Evolutionary conservation across 805 yeast species (phyloP).

Genomic region (Starmerella gropengiesseri): DNA sequence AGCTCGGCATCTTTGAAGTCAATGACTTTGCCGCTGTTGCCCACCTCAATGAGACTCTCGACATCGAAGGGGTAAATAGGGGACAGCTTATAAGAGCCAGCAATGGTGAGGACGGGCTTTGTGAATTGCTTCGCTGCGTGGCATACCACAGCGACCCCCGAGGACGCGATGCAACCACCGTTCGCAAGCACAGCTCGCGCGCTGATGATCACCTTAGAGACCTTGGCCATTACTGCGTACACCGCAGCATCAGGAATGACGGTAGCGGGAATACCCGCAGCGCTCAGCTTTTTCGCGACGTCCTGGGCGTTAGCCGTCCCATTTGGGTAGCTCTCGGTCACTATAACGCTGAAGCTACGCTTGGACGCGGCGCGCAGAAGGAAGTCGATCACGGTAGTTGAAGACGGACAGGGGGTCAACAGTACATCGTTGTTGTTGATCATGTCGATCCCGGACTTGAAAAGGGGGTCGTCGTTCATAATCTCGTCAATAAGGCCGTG

Average conservation of each 20-base stretch:
- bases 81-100: conserved; percentile 85
- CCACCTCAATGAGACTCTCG: conserved; percentile 76
- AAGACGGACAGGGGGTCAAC: conserved; percentile 89
- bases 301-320: conserved; percentile 64
- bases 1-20: conserved; percentile 60
- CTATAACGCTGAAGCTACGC: conserved; percentile 77
- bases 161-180: conserved; percentile 82
- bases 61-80: conserved; percentile 87
- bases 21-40: conserved; percentile 82
- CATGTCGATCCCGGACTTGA: conserved; percentile 80
- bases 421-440: conserved; percentile 70
- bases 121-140: conserved; percentile 91
- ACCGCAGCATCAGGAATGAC: conserved; percentile 88
- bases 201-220: conserved; percentile 90
- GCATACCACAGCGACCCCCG: conserved; percentile 87
- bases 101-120: conserved; percentile 94
- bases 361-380: conserved; percentile 76
- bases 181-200: conserved; percentile 88
- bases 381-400: conserved; percentile 79
- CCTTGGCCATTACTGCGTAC: conserved; percentile 93
- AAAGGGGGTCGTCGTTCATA: conserved; percentile 79
- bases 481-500: conserved; percentile 88
- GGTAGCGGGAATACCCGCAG: conserved; percentile 78
- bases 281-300: conserved; percentile 69
- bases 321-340: conserved; percentile 88